A percentile compares a stretch with the other conserved stretches of the same genome.
Conservation (phyloP, 305 asterid genomes). For the Fraxinus velutina region DNA sequence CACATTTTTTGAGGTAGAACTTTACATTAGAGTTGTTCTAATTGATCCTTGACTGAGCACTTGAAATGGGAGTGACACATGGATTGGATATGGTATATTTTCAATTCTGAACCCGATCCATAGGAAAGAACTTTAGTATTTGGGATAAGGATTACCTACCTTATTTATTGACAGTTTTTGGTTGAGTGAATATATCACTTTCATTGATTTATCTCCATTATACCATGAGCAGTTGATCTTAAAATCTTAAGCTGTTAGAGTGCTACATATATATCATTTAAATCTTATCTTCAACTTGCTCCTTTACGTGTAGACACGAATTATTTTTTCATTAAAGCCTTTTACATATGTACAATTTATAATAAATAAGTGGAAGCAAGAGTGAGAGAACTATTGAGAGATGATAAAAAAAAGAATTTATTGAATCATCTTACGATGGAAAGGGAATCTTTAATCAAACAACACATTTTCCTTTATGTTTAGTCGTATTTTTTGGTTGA, state of each 20-base stretch:
- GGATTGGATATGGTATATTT: background rate
- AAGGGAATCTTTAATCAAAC: background rate
- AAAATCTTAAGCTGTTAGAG: background rate
- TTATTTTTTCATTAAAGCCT: background rate
- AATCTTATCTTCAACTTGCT: background rate
- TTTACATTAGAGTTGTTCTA: background rate
- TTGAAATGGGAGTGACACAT: background rate
- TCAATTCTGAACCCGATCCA: background rate
- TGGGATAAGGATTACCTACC: background rate
- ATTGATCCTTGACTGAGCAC: background rate
- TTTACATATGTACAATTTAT: background rate
- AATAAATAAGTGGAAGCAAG: background rate
- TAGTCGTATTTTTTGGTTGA: background rate
- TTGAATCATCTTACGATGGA: background rate
- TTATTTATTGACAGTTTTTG: background rate
- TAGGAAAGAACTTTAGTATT: background rate
- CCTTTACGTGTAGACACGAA: background rate
- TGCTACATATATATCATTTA: background rate
- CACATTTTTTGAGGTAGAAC: background rate
- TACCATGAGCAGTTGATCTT: background rate
- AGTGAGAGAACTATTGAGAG: background rate
- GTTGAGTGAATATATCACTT: background rate
- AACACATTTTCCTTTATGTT: background rate
- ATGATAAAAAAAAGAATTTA: background rate
- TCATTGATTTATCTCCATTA: background rate